Conservation (phyloP, 805 yeast species). For the Metschnikowia kunwiensis region DNA sequence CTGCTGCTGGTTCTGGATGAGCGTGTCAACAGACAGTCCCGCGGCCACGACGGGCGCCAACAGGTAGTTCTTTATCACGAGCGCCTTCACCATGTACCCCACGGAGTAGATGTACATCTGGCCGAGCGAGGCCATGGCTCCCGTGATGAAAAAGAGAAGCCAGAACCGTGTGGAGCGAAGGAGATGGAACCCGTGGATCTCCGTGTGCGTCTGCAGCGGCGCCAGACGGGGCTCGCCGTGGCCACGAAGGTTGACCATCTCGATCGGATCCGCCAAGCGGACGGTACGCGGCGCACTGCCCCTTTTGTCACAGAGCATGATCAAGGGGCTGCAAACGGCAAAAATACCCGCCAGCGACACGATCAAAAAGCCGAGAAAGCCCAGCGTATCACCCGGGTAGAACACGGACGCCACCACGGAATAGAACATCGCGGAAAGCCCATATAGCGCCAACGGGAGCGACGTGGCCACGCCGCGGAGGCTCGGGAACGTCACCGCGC, state of each 20-base stretch:
- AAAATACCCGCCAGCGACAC: slow-evolving; percentile 41
- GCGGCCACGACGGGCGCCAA: slow-evolving; percentile 9
- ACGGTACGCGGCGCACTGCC: slow-evolving; percentile 1
- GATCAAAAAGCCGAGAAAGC: slow-evolving; percentile 48
- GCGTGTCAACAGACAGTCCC: slow-evolving; percentile 21
- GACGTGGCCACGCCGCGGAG: slow-evolving; percentile 73
- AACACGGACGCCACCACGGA: slow-evolving; percentile 53
- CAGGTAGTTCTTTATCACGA: slow-evolving; percentile 19
- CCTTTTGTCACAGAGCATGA: slow-evolving; percentile 37
- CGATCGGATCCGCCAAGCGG: slow-evolving; percentile 12
- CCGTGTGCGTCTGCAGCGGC: neutral
- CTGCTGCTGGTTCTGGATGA: slow-evolving; percentile 58
- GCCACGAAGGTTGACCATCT: slow-evolving; percentile 10
- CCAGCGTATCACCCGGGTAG: slow-evolving; percentile 57
- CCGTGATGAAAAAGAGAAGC: slow-evolving; percentile 37
- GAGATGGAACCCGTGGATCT: slow-evolving; percentile 19
- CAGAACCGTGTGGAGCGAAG: slow-evolving; percentile 31
- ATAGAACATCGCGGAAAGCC: slow-evolving; percentile 67
- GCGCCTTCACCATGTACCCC: slow-evolving; percentile 45
- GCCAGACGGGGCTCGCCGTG: neutral
- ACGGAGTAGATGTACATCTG: slow-evolving; percentile 48
- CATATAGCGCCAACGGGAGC: slow-evolving; percentile 70
- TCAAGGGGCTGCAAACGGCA: slow-evolving; percentile 45
- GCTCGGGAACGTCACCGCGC: slow-evolving; percentile 66
- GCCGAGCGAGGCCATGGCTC: slow-evolving; percentile 41